Conservation (phyloP, 345 rosid species). For the Eucalyptus cladocalyx region DNA sequence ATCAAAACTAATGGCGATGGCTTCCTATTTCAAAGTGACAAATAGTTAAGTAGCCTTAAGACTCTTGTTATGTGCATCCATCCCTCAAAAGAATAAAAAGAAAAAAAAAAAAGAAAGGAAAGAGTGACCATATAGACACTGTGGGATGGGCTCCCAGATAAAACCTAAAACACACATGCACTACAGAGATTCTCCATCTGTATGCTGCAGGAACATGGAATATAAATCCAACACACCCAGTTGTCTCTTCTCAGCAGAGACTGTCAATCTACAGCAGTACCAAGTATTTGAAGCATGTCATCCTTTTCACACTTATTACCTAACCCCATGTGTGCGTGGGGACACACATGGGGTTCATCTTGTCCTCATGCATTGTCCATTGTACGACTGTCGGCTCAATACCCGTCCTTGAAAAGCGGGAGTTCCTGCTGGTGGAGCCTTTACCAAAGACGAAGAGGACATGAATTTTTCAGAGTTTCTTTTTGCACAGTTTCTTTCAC, state of each 20-base stretch:
- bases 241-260: not conserved
- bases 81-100: not conserved
- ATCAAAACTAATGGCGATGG: not conserved
- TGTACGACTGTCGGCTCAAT: not conserved
- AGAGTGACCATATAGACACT: not conserved
- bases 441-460: not conserved
- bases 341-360: not conserved
- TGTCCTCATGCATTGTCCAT: not conserved
- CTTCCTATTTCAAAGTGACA: not conserved
- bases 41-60: not conserved
- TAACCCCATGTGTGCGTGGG: not conserved
- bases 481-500: not conserved
- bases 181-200: not conserved
- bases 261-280: not conserved
- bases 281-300: not conserved
- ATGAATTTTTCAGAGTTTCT: not conserved
- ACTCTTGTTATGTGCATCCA: not conserved
- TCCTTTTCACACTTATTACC: not conserved
- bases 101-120: rapidly evolving
- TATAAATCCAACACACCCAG: not conserved
- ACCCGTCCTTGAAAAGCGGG: not conserved
- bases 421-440: not conserved
- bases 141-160: not conserved
- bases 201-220: not conserved
- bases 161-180: not conserved